A percentile compares a stretch with the other conserved stretches of the same genome.
These are phyloP conservation scores for Glycine soja DNA, from an alignment of 306 rosid species.

Conservation along the genomic window DNA sequence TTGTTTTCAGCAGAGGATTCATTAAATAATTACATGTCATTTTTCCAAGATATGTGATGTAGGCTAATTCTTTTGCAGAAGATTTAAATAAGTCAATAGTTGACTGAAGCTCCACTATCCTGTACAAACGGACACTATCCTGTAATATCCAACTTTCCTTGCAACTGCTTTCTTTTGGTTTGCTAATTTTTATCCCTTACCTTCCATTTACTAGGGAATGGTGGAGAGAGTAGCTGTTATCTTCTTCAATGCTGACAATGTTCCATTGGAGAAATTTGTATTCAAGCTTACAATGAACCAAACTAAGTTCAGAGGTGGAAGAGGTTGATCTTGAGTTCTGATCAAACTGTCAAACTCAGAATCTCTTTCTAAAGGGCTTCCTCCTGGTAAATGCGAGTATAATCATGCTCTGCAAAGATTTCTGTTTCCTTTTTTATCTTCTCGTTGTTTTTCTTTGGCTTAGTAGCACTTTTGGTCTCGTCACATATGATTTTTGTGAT, in stretches of 20 bases:
- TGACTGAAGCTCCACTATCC: not conserved
- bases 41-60: constrained; percentile 11
- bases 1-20: not conserved
- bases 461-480: not conserved
- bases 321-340: constrained; percentile 73
- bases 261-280: constrained; percentile 74
- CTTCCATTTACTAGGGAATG: constrained; percentile 62
- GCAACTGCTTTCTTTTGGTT: constrained; percentile 20
- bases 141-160: constrained; percentile 9
- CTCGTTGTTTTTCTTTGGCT: constrained; percentile 5
- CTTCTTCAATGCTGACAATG: constrained; percentile 59
- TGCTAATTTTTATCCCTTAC: constrained; percentile 36
- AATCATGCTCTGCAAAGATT: constrained; percentile 23
- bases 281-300: constrained; percentile 75
- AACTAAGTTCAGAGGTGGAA: constrained; percentile 64
- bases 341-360: constrained; percentile 76
- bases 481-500: not conserved
- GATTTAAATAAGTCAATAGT: constrained; percentile 10
- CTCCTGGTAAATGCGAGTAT: constrained; percentile 57
- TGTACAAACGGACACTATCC: not conserved
- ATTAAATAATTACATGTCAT: constrained; percentile 9
- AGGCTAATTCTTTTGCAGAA: constrained; percentile 24
- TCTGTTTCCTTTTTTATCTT: constrained; percentile 14
- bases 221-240: constrained; percentile 86
- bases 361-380: constrained; percentile 70